Evolutionary conservation across 257 asterid genomes (phyloP), one percentile per base, ranked within the genome.

Genomic region (Solanum paucissectum): DNA sequence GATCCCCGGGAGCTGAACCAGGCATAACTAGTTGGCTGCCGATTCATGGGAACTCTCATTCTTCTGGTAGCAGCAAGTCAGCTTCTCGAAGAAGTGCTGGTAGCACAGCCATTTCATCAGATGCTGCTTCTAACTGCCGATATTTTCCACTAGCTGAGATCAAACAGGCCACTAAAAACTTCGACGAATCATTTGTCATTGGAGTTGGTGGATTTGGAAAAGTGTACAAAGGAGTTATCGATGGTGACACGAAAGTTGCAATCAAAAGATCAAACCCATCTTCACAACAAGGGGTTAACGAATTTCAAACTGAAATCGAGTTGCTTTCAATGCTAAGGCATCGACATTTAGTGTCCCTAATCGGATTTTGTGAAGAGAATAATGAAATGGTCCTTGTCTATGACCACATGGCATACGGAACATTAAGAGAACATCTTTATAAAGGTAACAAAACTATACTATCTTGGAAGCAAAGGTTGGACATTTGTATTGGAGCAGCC

Each of bases 161-260:
- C 55, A 91, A 91, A 79, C 90, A 71, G 23, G 98, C 97, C 4
- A 95, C 98, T 23, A 94, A 95, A 90, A 95, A 94, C 84, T 96
- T 95, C 16, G 95, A 95, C 21, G 99, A 96, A 83, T 96, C 98
- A 1, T 66, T 94, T n/a, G 98, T 95, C 1, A 95, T 96, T 21
- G 98, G 99, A 3, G 98, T 95, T 1, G 99, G 99, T 11, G 99
- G 99, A 1, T 96, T 96, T 40, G 99, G 99, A 1, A 95, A 96
- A 81, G 99, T 96, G 49, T 96, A 96, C 87, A 96, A 91, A 84
- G 98, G 99, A 1, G 91, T 93, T 3, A 85, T 96, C 13, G 99
- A 96, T 6, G 94, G 93, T 9, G 87, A 94, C 4, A 90, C 88
- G 0, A 87, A 93, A 68, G 98, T 96, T 46, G 99, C 99, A 4